Evolutionary conservation across 441 rosid genomes (phyloP).

Genomic region (Geranium incanum): DNA sequence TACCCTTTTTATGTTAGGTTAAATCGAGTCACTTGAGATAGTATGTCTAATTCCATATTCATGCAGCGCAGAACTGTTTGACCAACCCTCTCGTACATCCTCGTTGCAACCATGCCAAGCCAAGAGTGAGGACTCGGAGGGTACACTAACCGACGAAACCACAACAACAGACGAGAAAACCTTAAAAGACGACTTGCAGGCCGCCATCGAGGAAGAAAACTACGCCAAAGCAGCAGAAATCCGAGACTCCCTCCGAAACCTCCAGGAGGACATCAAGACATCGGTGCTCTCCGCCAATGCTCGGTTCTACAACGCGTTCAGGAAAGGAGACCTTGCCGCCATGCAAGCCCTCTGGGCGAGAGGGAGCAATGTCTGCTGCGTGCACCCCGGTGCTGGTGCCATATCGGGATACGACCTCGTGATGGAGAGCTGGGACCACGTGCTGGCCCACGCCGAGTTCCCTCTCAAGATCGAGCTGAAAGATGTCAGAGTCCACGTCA

Average conservation of each 20-base stretch:
- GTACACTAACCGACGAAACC: constrained; percentile 43
- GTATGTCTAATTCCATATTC: constrained; percentile 21
- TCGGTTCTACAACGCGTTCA: constrained; percentile 62
- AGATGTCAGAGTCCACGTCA: constrained; percentile 52
- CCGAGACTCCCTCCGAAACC: constrained; percentile 48
- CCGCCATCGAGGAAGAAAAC: constrained; percentile 71
- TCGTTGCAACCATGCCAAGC: constrained; percentile 37
- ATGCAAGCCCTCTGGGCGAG: constrained; percentile 68
- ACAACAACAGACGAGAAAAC: constrained; percentile 45
- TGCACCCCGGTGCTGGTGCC: constrained; percentile 78
- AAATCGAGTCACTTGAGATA: background rate
- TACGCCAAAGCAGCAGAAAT: constrained; percentile 71
- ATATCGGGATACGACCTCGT: constrained; percentile 62
- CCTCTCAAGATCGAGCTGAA: constrained; percentile 69
- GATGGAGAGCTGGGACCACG: constrained; percentile 87
- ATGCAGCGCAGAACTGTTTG: constrained; percentile 29
- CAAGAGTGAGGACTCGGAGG: constrained; percentile 46
- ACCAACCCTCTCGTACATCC: constrained; percentile 22
- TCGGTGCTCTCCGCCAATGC: constrained; percentile 62
- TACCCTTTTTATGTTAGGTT: background rate
- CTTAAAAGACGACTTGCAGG: constrained; percentile 45
- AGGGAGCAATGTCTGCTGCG: constrained; percentile 56
- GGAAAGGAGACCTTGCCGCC: constrained; percentile 55
- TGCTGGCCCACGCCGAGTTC: constrained; percentile 80
- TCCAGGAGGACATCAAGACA: constrained; percentile 59